Percentiles rank a stretch among this genome's conserved stretches.
Conservation (phyloP, 2,329 filamentous ascomycete genomes). For the Fusarium pseudograminearum region DNA sequence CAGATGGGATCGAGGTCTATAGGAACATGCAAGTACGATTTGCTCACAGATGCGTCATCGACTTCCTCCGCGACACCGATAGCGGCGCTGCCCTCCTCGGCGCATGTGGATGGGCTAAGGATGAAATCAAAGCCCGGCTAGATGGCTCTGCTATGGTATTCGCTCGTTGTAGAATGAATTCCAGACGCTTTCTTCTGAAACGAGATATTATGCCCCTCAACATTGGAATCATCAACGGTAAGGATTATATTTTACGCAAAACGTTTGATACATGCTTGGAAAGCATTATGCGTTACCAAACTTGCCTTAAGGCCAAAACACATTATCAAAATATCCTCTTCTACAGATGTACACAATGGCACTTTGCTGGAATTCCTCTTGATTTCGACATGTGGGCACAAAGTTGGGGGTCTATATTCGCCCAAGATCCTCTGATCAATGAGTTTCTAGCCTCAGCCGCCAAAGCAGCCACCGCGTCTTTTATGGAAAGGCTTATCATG, state of each 20-base stretch:
- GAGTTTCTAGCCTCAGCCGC: background rate
- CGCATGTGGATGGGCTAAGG: background rate
- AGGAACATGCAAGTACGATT: rapidly evolving
- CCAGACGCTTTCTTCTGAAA: too few relatives aligned
- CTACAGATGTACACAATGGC: background rate
- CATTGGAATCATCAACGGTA: background rate
- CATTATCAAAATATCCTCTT: background rate
- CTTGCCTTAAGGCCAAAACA: rapidly evolving
- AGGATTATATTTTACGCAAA: background rate
- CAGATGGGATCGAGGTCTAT: rapidly evolving
- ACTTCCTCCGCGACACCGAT: background rate
- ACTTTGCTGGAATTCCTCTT: background rate
- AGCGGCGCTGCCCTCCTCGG: background rate
- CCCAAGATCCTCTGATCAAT: background rate
- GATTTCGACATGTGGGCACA: background rate
- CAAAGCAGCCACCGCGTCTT: rapidly evolving
- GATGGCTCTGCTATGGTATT: too few relatives aligned
- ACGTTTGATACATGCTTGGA: background rate
- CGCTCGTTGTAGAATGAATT: too few relatives aligned
- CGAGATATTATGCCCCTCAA: too few relatives aligned
- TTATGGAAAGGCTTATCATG: rapidly evolving
- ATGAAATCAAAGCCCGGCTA: background rate
- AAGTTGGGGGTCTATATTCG: background rate
- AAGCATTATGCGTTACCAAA: rapidly evolving
- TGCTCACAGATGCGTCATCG: background rate